Evolutionary conservation across 2,329 filamentous ascomycete genomes (phyloP).

Genomic region (Dactylellina leptospora): DNA sequence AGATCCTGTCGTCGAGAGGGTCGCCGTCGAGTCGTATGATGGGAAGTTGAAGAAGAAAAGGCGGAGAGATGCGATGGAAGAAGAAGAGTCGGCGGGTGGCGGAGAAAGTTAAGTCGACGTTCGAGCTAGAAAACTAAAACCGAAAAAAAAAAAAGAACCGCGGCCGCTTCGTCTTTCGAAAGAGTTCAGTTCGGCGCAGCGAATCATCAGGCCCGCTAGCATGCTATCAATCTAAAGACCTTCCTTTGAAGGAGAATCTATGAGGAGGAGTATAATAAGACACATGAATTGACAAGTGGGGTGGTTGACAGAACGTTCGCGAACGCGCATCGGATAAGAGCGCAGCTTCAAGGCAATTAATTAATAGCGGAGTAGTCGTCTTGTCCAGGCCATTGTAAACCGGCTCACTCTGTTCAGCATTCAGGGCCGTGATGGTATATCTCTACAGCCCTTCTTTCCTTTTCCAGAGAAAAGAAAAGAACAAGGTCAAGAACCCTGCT

Average conservation of each 20-base stretch:
- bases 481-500: slow-evolving; percentile 40
- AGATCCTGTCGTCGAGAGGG: slow-evolving; percentile 1
- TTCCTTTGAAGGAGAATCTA: slow-evolving; percentile 39
- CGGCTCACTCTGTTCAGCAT: neutral
- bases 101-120: slow-evolving; percentile 52
- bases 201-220: slow-evolving; percentile 49
- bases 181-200: slow-evolving; percentile 43
- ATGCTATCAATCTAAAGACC: slow-evolving; percentile 29
- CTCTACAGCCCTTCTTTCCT: slow-evolving; percentile 16
- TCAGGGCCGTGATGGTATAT: neutral
- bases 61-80: slow-evolving; percentile 9
- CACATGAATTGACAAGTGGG: no score
- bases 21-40: slow-evolving; percentile 44
- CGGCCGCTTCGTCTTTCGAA: no score
- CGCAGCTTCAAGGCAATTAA: slow-evolving; percentile 14
- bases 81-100: slow-evolving; percentile 40
- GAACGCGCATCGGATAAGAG: slow-evolving; percentile 35
- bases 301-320: slow-evolving; percentile 37
- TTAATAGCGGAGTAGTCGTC: slow-evolving; percentile 10
- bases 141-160: neutral
- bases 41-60: slow-evolving; percentile 12
- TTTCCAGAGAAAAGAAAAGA: neutral
- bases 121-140: slow-evolving; percentile 53
- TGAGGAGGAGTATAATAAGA: neutral
- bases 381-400: slow-evolving; percentile 23